These are phyloP conservation scores for Xylaria grammica DNA, from an alignment of 495 filamentous ascomycete species.

Conservation along the genomic window DNA sequence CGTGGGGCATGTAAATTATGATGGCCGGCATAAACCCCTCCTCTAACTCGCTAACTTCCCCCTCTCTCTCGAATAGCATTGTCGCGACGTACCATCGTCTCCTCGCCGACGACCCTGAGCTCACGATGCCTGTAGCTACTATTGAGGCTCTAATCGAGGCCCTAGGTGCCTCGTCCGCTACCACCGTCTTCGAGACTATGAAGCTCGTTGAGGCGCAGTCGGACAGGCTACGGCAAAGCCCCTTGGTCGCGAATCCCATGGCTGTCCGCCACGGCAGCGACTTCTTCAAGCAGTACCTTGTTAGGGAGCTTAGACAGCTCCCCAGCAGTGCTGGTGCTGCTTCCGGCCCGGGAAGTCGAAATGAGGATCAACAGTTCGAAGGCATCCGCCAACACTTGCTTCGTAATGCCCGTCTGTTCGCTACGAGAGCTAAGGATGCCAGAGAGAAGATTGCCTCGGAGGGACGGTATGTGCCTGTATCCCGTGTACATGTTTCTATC, in stretches of 20 bases:
- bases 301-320: slow-evolving; percentile 59
- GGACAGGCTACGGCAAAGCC: slow-evolving; percentile 68
- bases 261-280: slow-evolving; percentile 92
- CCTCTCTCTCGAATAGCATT: slow-evolving; percentile 45
- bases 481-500: too few species aligned
- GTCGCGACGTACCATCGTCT: slow-evolving; percentile 59
- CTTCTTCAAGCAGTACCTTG: slow-evolving; percentile 92
- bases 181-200: slow-evolving; percentile 92
- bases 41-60: not conserved
- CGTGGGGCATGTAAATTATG: too few species aligned
- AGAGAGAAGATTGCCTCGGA: slow-evolving; percentile 75
- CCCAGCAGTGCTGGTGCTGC: slow-evolving; percentile 43
- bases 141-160: slow-evolving; percentile 91
- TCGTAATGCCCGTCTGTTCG: slow-evolving; percentile 82
- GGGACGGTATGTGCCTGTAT: slow-evolving; percentile 21
- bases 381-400: slow-evolving; percentile 81
- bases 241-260: slow-evolving; percentile 77
- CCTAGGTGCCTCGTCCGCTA: slow-evolving; percentile 73
- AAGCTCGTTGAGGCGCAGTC: slow-evolving; percentile 79
- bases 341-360: slow-evolving; percentile 11
- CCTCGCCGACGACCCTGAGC: slow-evolving; percentile 69
- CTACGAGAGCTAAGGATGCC: slow-evolving; percentile 82
- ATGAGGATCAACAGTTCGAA: slow-evolving; percentile 69
- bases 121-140: slow-evolving; percentile 94
- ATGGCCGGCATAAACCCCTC: not conserved